Evolutionary conservation across 805 yeast genomes (phyloP), one percentile per base, ranked within the genome.

Genomic region (Candida suzukii): DNA sequence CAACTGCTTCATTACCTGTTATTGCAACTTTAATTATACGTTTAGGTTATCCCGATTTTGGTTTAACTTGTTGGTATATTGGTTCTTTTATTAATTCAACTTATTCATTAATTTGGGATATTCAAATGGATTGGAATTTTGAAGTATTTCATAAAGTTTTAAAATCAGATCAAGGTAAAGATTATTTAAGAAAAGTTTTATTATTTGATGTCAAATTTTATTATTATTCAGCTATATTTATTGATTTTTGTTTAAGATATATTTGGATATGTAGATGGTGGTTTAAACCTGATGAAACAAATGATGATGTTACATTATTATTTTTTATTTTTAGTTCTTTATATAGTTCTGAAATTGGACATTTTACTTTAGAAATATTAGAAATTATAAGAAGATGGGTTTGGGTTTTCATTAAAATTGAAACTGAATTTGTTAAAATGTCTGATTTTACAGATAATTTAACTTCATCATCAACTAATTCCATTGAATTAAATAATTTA

Each of bases 31-130:
- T 64, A 16, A 40, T 58, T 19, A 48, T 54, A 26, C 56, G 62
- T 42, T n/a, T 16, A n/a, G 35, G 35, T 4, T 52, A 52, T 53
- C 33, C 62, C 55, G 29, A 51, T 0, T 38, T 47, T 19, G 43
- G 53, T 6, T 60, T 69, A 43, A 39, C 49, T 2, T 56, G 66
- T 52, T 75, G 80, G 80, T 68, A 67, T 41, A 32, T 68, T 2
- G 53, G 61, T 5, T 63, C 70, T 3, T 53, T 80, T 1, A 52
- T 84, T 32, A 88, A 85, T 56, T 83, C 98, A 0, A 52, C 76
- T 0, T 93, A 84, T 58, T 74, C 95, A 14, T 84, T 87, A 45
- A 64, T 77, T 41, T 93, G 99, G 99, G 99, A 93, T 60, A 61
- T 91, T 12, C 73, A 73, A 39, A 77, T 78, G 72, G 99, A 93